Evolutionary conservation across 164 flowering plant species (phyloP).

Genomic region (Aristolochia contorta): DNA sequence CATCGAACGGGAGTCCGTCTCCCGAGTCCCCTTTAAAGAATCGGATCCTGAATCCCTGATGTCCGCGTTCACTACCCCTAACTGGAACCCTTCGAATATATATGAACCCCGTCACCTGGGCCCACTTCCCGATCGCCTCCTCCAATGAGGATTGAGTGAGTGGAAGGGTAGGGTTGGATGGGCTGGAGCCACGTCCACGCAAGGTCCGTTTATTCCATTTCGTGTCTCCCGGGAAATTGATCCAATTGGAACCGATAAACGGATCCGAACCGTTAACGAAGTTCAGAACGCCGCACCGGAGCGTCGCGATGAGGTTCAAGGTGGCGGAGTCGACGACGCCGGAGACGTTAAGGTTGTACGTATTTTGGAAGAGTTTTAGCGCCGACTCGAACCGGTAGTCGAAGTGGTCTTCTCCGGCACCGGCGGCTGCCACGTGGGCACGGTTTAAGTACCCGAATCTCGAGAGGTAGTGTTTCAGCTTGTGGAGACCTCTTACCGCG

Average conservation of each 20-base stretch:
- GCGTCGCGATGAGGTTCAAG: conserved; percentile 27
- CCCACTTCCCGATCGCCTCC: too few relatives aligned
- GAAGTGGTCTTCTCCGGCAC: conserved; percentile 31
- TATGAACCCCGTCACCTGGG: too few relatives aligned
- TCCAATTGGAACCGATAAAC: conserved; percentile 21
- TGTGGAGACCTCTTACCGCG: conserved; percentile 30
- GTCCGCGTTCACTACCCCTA: conserved; percentile 25
- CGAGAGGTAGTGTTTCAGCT: conserved; percentile 38
- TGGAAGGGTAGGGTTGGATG: too few relatives aligned
- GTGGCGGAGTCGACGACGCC: conserved; percentile 46
- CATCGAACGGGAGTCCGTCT: conserved; percentile 64
- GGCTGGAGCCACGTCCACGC: too few relatives aligned
- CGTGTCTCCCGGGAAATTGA: conserved; percentile 15
- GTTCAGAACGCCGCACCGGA: conserved; percentile 59
- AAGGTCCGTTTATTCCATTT: too few relatives aligned
- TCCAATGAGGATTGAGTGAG: too few relatives aligned
- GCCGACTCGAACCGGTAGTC: conserved; percentile 40
- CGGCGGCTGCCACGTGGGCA: background rate
- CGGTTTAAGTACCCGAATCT: conserved; percentile 43
- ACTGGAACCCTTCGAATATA: too few relatives aligned
- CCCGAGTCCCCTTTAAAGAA: conserved; percentile 52
- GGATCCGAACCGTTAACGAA: conserved; percentile 11
- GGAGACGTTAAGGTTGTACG: conserved; percentile 36
- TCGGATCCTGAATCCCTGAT: conserved; percentile 39
- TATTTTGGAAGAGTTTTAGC: conserved; percentile 32